Conservation (phyloP, 495 filamentous ascomycete genomes). For the Xylaria telfairii region DNA sequence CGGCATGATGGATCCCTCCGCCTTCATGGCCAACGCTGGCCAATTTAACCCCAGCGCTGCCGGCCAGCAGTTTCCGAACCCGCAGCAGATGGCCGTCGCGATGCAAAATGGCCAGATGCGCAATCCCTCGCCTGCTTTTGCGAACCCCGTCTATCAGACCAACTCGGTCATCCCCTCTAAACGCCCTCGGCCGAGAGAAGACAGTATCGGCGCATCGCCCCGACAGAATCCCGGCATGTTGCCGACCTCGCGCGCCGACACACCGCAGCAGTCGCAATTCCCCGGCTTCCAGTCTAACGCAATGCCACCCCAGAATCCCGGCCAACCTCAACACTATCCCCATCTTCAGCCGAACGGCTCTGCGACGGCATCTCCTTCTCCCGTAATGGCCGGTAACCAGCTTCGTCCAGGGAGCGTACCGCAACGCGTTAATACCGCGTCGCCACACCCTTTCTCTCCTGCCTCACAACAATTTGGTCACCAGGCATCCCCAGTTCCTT, state of each 20-base stretch:
- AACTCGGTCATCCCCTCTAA: constrained; percentile 88
- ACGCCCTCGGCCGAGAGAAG: constrained; percentile 79
- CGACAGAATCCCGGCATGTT: constrained; percentile 75
- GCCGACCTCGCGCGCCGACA: constrained; percentile 87
- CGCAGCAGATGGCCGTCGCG: constrained; percentile 68
- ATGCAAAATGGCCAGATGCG: constrained; percentile 86
- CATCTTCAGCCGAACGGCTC: constrained; percentile 85
- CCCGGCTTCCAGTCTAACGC: constrained; percentile 62
- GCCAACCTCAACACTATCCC: constrained; percentile 72
- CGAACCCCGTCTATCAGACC: constrained; percentile 73
- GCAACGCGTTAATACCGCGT: constrained; percentile 86
- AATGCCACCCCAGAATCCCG: constrained; percentile 64
- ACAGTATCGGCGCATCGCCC: constrained; percentile 83
- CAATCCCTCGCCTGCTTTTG: constrained; percentile 79
- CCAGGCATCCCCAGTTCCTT: constrained; percentile 79
- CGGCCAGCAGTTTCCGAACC: constrained; percentile 57
- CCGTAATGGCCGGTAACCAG: constrained; percentile 76
- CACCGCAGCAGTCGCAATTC: constrained; percentile 77
- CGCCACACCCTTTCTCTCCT: constrained; percentile 89
- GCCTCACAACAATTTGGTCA: constrained; percentile 74
- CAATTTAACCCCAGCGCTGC: constrained; percentile 56
- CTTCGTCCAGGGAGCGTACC: constrained; percentile 66
- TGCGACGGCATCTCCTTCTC: constrained; percentile 84
- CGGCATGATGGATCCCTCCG: constrained; percentile 61
- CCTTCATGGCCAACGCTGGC: constrained; percentile 58